phyloP scores from a whole-genome alignment of 805 yeast species.

The Blastobotrys americana region DNA sequence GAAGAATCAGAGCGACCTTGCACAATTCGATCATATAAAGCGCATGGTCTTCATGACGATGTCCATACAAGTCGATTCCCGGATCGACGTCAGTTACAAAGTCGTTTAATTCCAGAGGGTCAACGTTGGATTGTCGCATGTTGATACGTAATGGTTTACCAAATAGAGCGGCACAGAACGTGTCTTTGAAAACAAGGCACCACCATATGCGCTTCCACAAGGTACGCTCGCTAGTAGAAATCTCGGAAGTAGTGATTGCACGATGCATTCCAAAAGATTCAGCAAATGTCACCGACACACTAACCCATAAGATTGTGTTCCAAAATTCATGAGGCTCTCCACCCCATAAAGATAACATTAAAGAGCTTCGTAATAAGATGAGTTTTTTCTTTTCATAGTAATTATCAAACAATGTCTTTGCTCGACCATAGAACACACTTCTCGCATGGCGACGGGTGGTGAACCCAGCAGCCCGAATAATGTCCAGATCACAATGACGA shows the following conservation, averaged over 20 bases:
- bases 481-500: slow-evolving; percentile 31
- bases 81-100: neutral
- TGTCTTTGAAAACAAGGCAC: neutral
- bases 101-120: neutral
- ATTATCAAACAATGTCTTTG: slow-evolving; percentile 66
- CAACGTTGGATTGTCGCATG: neutral
- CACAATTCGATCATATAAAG: neutral
- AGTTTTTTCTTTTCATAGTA: slow-evolving; percentile 60
- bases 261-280: slow-evolving; percentile 13
- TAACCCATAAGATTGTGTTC: slow-evolving; percentile 15
- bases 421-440: slow-evolving; percentile 49
- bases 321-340: slow-evolving; percentile 56
- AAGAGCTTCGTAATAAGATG: slow-evolving; percentile 51
- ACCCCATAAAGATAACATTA: slow-evolving; percentile 61
- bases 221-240: neutral
- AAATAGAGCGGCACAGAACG: neutral
- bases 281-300: slow-evolving; percentile 15
- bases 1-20: neutral
- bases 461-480: slow-evolving; percentile 13
- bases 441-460: slow-evolving; percentile 12
- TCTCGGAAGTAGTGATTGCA: neutral
- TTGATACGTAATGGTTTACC: neutral
- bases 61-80: neutral
- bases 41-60: neutral
- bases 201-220: neutral